A percentile compares a stretch with the other conserved stretches of the same genome.
phyloP scores from a whole-genome alignment of 2,329 filamentous ascomycete species.

The Pseudocercospora crystallina region DNA sequence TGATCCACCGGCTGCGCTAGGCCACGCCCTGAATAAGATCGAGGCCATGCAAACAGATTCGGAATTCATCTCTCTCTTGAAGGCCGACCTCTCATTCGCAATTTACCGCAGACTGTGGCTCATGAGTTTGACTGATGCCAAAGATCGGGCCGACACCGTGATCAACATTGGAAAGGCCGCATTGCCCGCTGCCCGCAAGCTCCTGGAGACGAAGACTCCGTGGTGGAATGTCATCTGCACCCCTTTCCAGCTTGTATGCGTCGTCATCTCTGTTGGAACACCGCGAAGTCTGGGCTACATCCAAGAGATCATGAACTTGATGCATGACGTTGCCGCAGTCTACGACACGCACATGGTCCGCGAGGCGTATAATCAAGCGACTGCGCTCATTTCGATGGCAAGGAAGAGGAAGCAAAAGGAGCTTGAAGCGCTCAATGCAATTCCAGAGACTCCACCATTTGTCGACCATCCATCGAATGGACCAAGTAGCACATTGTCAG shows the following conservation, averaged over 20 bases:
- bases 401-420: conserved; percentile 35
- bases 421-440: conserved; percentile 30
- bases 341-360: conserved; percentile 40
- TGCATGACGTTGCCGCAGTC: conserved; percentile 39
- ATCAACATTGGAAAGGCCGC: conserved; percentile 38
- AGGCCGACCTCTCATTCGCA: conserved; percentile 54
- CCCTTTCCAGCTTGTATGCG: conserved; percentile 45
- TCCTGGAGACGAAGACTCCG: conserved; percentile 38
- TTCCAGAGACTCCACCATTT: conserved; percentile 29
- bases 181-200: conserved; percentile 35
- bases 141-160: conserved; percentile 39
- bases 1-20: conserved; percentile 36
- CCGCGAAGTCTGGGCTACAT: conserved; percentile 38
- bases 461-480: conserved; percentile 32
- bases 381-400: conserved; percentile 33
- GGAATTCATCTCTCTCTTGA: conserved; percentile 48
- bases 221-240: conserved; percentile 48
- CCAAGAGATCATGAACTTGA: conserved; percentile 37
- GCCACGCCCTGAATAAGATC: conserved; percentile 33
- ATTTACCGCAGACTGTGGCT: conserved; percentile 45
- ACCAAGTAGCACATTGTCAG: conserved; percentile 28
- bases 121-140: conserved; percentile 39
- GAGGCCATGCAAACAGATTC: conserved; percentile 35
- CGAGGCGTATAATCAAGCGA: conserved; percentile 39
- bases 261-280: conserved; percentile 43